Evolutionary conservation across 768 basidiomycete genomes (phyloP).

Genomic region (Pilatotrama ljubarskyi): DNA sequence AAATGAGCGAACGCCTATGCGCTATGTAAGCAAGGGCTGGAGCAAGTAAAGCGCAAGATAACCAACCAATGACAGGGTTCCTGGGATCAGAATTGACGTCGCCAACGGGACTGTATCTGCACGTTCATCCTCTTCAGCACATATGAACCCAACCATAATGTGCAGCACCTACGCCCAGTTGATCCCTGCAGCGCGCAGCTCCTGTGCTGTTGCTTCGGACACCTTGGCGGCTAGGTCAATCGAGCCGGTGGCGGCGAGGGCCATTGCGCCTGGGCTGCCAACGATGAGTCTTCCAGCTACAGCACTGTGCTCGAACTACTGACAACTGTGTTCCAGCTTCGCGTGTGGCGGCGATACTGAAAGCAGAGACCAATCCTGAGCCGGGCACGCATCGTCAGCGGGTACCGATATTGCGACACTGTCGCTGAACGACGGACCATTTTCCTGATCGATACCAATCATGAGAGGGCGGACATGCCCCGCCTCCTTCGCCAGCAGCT

Average conservation of each 20-base stretch:
- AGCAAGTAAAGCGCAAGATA: not conserved
- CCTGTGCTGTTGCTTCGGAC: conserved; percentile 52
- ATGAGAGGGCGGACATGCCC: conserved; percentile 59
- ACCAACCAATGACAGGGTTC: conserved; percentile 71
- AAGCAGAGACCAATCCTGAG: conserved; percentile 68
- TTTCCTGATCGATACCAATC: conserved; percentile 76
- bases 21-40: not conserved
- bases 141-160: not conserved
- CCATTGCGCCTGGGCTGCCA: conserved; percentile 72
- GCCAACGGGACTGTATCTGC: conserved; percentile 56
- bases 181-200: conserved; percentile 61
- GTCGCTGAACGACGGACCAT: conserved; percentile 43
- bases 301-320: conserved; percentile 25
- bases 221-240: conserved; percentile 45
- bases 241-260: conserved; percentile 56
- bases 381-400: not conserved
- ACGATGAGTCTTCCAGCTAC: not conserved
- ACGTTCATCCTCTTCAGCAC: not conserved
- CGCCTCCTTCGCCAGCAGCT: conserved; percentile 53
- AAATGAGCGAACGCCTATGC: conserved; percentile 64
- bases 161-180: conserved; percentile 56
- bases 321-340: conserved; percentile 69
- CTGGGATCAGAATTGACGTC: conserved; percentile 70
- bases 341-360: conserved; percentile 50
- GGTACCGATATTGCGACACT: not conserved